Evolutionary conservation across 164 flowering plant species (phyloP), one percentile per base, ranked within the genome.

Genomic region (Vitis labrusca): DNA sequence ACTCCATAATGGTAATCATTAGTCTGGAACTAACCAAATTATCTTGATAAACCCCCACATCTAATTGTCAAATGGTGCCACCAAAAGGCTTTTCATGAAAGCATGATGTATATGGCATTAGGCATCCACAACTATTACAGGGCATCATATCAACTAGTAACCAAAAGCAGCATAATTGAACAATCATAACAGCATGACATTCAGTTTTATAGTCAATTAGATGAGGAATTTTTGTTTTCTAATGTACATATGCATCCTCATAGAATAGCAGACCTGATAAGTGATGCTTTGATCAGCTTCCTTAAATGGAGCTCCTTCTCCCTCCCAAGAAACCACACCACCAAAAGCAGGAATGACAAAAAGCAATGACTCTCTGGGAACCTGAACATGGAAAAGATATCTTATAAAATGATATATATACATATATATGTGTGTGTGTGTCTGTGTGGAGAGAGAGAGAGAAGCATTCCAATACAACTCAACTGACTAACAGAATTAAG

Each of bases 311-410:
- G 90, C 87, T 1, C 93, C 94, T 10, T 88, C 94, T 63, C 98
- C 98, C 59, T 89, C 98, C 98, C 98, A 94, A 56, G 97, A 92
- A 66, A 94, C 98, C 13, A 63, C 65, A 48, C 98, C 98, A 60
- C 97, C 98, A 84, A 94, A 94, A 48, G 98, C 89, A 71, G 97
- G 90, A 77, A 94, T 88, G 29, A 91, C 78, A 81, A 94, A 94
- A 65, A 92, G 92, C 80, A 94, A 72, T 0, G 97, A 87, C 81
- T 94, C 97, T 68, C 95, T 87, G 23, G 91, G 92, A 64, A 85
- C 97, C 98, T 94, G 82, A 53, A 56, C 5, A 72, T 27, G 64
- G 62, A 56, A 44, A 27, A 29, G 29, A 47, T 10, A 5, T 14
- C 50, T 60, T 23, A 58, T 1, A 9, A 72, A n/a, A 49, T 19